Conservation (phyloP, 345 rosid species). For the Linum usitatissimum region DNA sequence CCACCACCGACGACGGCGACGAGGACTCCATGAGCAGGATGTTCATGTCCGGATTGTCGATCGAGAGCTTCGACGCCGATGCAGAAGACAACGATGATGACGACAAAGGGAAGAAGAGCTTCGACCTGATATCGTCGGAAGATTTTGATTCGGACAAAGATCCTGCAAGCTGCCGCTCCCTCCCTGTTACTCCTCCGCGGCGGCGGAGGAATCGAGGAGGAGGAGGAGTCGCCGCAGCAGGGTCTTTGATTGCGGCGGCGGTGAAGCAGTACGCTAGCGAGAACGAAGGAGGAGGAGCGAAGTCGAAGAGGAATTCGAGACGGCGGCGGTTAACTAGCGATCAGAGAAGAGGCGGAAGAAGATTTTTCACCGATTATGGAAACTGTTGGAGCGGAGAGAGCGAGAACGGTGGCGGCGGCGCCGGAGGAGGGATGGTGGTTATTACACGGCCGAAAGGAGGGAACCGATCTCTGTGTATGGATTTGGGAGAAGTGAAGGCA, state of each 20-base stretch:
- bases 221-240: not conserved
- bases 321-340: conserved; percentile 10
- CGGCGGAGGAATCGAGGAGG: conserved; percentile 25
- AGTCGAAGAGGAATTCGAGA: conserved; percentile 28
- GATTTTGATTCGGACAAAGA: conserved; percentile 47
- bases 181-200: conserved; percentile 44
- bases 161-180: conserved; percentile 34
- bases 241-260: conserved; percentile 2
- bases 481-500: conserved; percentile 77
- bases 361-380: not conserved
- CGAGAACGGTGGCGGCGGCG: conserved; percentile 27
- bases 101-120: conserved; percentile 12
- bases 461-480: conserved; percentile 72
- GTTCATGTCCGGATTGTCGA: conserved; percentile 37
- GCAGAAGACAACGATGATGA: conserved; percentile 56
- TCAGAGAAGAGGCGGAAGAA: not conserved
- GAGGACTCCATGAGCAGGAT: conserved; percentile 16
- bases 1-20: conserved; percentile 24
- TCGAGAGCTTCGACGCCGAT: conserved; percentile 70
- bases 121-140: conserved; percentile 18
- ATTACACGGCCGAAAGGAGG: conserved; percentile 83
- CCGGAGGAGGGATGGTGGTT: conserved; percentile 48
- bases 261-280: conserved; percentile 70
- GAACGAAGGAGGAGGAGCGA: conserved; percentile 35
- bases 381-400: conserved; percentile 38